A percentile compares a stretch with the other conserved stretches of the same genome.
Conservation (phyloP, 495 filamentous ascomycete genomes). For the Trichoderma reesei region DNA sequence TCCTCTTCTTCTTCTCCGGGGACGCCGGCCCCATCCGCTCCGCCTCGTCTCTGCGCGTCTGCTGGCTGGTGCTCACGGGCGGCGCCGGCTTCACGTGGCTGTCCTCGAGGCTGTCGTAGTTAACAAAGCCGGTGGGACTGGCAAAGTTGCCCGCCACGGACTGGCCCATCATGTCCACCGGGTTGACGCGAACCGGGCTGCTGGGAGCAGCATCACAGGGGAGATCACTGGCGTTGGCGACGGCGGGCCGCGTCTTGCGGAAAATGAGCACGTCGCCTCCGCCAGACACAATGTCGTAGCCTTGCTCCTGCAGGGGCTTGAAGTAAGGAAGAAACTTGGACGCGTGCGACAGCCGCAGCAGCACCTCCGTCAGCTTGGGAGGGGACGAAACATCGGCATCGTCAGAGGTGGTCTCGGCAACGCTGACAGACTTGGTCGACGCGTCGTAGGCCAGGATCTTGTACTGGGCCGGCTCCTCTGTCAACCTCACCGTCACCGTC, state of each 20-base stretch:
- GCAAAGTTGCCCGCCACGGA: slow-evolving; percentile 41
- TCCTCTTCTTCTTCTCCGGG: slow-evolving; percentile 22
- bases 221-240: slow-evolving; percentile 6
- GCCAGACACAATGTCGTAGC: slow-evolving; percentile 66
- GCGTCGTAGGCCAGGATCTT: slow-evolving; percentile 67
- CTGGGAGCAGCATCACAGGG: not conserved
- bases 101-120: slow-evolving; percentile 34
- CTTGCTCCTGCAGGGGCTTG: slow-evolving; percentile 49
- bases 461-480: slow-evolving; percentile 40
- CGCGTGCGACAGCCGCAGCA: slow-evolving; percentile 59
- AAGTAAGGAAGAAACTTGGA: slow-evolving; percentile 66
- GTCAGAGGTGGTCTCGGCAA: slow-evolving; percentile 53
- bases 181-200: slow-evolving; percentile 29
- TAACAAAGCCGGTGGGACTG: slow-evolving; percentile 48
- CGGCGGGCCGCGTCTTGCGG: slow-evolving; percentile 41
- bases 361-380: slow-evolving; percentile 49
- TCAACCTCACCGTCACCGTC: not conserved
- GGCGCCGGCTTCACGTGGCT: slow-evolving; percentile 16
- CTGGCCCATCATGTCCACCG: slow-evolving; percentile 46
- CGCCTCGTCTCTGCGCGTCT: slow-evolving; percentile 44
- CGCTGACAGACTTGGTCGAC: slow-evolving; percentile 47
- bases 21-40: slow-evolving; percentile 40
- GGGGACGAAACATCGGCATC: slow-evolving; percentile 34
- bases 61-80: slow-evolving; percentile 23
- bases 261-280: slow-evolving; percentile 64